Evolutionary conservation across 2,329 filamentous ascomycete genomes (phyloP), one percentile per base, ranked within the genome.

Genomic region (Pezicula carpinea): DNA sequence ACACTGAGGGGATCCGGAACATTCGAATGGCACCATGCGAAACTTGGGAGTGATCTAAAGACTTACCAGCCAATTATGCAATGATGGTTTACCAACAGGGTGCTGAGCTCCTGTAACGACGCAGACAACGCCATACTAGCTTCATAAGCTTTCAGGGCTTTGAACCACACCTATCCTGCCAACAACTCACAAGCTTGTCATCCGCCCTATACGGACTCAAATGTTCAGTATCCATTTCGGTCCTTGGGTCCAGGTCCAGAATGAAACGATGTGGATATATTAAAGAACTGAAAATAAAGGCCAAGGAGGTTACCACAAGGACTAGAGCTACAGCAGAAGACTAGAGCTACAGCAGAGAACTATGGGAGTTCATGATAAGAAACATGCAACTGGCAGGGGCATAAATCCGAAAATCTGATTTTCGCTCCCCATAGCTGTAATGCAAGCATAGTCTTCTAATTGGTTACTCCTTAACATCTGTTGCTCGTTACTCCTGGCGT

Each of bases 91-190:
- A 72, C 80, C 80, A 13, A 84, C 71, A 2, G 80, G 75, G 56
- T 81, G 77, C 1, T 75, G 75, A 19, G 80, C 78, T 13, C 80
- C 79, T 1, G 79, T 82, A 5, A 84, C 80, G 13, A 84, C 74
- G 55, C 80, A 83, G 17, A 83, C 75, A 54, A 83, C 83, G 36
- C 80, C 80, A 62, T 83, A 80, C 72, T 80, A 52, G 23, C 36
- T 7, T 7, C 17, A 17, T 33, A 19, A 29, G 29, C 26, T 26
- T 21, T n/a, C 8, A 31, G 7, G n/a, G 7, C 6, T 10, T 17
- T n/a, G n/a, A n/a, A n/a, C 21, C 11, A 38, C 5, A 35, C 35
- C 29, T 47, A 21, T 15, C 23, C 26, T 15, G n/a, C 18, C 18
- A 15, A 17, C 39, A 17, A 26, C 56, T 49, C 44, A 56, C 57